These are phyloP conservation scores for Naematelia encephala DNA, from an alignment of 768 basidiomycete genomes.

Conservation along the genomic window DNA sequence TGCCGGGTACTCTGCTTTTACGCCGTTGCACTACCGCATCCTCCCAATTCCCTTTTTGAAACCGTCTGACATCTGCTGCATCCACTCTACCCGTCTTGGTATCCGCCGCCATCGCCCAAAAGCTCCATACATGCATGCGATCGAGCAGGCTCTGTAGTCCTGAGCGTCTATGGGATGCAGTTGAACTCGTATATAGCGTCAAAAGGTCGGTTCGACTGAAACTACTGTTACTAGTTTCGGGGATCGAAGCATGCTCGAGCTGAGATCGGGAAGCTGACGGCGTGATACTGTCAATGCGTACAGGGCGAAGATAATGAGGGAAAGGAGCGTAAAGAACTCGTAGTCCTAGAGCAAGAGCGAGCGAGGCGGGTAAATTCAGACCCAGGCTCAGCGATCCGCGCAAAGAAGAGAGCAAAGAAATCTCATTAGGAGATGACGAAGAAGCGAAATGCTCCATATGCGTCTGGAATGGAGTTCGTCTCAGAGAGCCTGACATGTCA, in stretches of 20 bases:
- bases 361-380: conserved; percentile 1
- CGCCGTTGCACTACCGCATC: neutral
- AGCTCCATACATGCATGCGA: too few species aligned
- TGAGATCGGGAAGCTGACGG: too few species aligned
- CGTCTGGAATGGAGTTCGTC: neutral
- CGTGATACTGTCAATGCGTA: too few species aligned
- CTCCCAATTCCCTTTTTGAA: neutral
- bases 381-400: neutral
- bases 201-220: too few species aligned
- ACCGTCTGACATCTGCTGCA: neutral
- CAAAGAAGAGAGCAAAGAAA: neutral
- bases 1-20: neutral
- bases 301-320: too few species aligned
- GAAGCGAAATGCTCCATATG: neutral
- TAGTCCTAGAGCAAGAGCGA: conserved; percentile 1
- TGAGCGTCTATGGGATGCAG: too few species aligned
- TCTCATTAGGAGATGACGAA: neutral
- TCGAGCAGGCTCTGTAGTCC: too few species aligned
- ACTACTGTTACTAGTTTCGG: too few species aligned
- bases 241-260: too few species aligned
- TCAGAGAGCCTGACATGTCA: too few species aligned
- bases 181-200: too few species aligned
- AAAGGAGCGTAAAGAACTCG: conserved; percentile 2
- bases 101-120: too few species aligned
- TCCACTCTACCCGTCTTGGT: neutral